Evolutionary conservation across 306 rosid species (phyloP), one percentile per base, ranked within the genome.

Genomic region (Quercus cerris): DNA sequence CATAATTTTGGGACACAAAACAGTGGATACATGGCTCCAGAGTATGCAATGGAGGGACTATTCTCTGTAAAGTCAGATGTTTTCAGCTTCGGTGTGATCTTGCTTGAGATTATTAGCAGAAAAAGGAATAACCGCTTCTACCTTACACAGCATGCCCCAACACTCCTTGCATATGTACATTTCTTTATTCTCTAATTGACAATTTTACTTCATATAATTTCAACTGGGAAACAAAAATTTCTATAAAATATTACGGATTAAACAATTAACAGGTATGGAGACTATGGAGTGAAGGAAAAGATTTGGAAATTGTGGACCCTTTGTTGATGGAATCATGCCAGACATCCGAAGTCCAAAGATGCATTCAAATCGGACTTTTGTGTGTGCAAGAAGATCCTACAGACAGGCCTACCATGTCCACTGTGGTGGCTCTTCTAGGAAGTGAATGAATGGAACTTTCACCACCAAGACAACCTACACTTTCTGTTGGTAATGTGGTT

Each of bases 1-100:
- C 38, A 4, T 11, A 74, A 63, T 66, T 44, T 28, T 75, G 38
- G 72, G 75, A 11, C 88, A 22, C 18, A 69, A 74, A 78, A 77
- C 38, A 88, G 90, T 33, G 90, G 92, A 64, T 90, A 90, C 61
- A 90, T 90, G 87, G 84, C 94, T 61, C 91, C 91, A 1, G 89
- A 88, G 1, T 88, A 90, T 46, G 94, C 90, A 73, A 90, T 90
- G 89, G 86, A 83, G 20, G 92, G 92, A 14, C 14, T 85, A 18
- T 90, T 88, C 74, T 86, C 89, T 0, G 74, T 81, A 4, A 90
- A 90, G 73, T 90, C 92, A 1, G 91, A 90, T 80, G 88, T 85
- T 2, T 90, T 85, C 85, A 88, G 91, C 75, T 90, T 90, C 17
- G 89, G 94, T 2, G 86, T 90, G 17, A 73, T 90, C 46, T 58